Conservation (phyloP, 2,329 filamentous ascomycete species). For the Sphaerulina populicola region DNA sequence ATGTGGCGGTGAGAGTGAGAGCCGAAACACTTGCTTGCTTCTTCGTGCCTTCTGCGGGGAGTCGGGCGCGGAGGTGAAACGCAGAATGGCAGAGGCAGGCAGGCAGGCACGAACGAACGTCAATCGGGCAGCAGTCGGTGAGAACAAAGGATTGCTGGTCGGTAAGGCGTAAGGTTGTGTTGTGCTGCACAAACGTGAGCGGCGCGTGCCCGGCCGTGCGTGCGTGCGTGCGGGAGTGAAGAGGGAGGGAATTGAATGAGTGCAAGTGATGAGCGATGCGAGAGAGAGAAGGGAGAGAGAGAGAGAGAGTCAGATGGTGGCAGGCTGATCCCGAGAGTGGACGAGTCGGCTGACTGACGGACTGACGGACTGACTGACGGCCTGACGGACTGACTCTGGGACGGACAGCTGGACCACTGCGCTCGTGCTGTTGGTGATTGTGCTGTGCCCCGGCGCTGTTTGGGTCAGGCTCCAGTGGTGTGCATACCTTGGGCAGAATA, state of each 20-base stretch:
- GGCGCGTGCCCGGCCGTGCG: neutral
- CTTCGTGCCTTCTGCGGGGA: conserved; percentile 4
- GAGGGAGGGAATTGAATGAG: too few species aligned
- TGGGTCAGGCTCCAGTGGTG: too few species aligned
- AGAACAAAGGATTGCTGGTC: neutral
- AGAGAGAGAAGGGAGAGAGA: too few species aligned
- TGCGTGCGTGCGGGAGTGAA: too few species aligned
- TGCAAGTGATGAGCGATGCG: too few species aligned
- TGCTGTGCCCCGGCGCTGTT: too few species aligned
- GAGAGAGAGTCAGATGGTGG: conserved; percentile 1
- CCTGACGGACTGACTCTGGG: too few species aligned
- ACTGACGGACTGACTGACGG: too few species aligned
- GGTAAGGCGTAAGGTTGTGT: neutral
- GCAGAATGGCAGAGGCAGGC: too few species aligned
- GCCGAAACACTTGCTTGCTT: conserved; percentile 2
- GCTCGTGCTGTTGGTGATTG: neutral
- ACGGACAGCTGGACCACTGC: neutral
- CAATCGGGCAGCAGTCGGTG: conserved; percentile 1
- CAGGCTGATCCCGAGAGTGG: neutral
- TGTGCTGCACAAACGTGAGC: neutral
- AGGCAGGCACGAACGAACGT: conserved; percentile 6
- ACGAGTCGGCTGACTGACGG: too few species aligned
- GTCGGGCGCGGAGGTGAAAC: neutral
- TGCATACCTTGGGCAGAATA: neutral
- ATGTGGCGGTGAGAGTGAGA: neutral